Conservation (phyloP, 176 grass and related monocot genomes). For the Cenchrus fungigraminus region DNA sequence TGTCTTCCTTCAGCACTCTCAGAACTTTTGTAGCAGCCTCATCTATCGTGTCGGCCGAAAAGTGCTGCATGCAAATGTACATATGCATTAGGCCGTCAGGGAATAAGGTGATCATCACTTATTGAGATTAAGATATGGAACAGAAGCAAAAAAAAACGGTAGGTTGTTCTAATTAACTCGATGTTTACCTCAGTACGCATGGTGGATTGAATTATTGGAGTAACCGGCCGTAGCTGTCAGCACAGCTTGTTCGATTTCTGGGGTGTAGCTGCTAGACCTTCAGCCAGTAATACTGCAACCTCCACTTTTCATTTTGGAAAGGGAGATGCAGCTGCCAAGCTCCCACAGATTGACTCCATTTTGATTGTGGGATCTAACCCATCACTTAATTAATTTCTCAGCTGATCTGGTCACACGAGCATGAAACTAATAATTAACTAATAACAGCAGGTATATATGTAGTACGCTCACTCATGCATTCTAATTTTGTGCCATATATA, state of each 20-base stretch:
- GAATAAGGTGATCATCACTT: too few species aligned
- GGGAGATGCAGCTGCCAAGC: not conserved
- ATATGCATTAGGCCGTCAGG: not conserved
- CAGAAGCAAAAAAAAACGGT: too few species aligned
- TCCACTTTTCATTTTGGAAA: not conserved
- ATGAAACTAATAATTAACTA: not conserved
- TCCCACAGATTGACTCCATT: not conserved
- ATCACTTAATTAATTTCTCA: not conserved
- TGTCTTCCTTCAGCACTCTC: not conserved
- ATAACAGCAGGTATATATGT: not conserved
- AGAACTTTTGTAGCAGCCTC: not conserved
- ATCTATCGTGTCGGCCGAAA: not conserved
- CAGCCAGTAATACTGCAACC: not conserved
- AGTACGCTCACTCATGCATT: not conserved
- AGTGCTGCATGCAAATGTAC: not conserved
- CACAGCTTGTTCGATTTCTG: not conserved
- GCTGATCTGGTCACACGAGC: not conserved
- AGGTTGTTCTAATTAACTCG: not conserved
- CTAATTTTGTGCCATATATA: too few species aligned
- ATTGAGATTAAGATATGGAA: too few species aligned
- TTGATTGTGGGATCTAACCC: not conserved
- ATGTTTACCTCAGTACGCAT: not conserved
- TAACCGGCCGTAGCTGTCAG: not conserved
- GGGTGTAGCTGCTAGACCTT: not conserved
- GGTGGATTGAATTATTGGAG: not conserved